phyloP scores from a whole-genome alignment of 2,329 filamentous ascomycete species.

The Westerdykella aurantiaca region DNA sequence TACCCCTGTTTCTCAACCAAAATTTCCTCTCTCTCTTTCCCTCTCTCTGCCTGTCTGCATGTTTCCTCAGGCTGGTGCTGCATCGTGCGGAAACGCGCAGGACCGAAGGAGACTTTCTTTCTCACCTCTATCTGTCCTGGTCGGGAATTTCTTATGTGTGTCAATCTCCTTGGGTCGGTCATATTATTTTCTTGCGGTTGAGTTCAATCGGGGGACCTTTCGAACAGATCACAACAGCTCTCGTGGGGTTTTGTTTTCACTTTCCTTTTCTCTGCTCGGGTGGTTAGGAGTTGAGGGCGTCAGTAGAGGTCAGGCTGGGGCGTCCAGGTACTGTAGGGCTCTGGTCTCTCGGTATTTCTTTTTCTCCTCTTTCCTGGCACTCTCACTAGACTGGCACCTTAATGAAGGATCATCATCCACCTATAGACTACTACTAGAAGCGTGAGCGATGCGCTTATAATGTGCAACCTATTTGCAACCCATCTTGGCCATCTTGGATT shows the following conservation, averaged over 20 bases:
- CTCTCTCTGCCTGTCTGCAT: conserved; percentile 16
- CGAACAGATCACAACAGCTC: not conserved
- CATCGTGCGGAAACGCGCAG: conserved; percentile 10
- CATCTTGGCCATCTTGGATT: no score
- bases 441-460: conserved; percentile 30
- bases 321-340: conserved; percentile 22
- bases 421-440: conserved; percentile 30
- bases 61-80: conserved; percentile 19
- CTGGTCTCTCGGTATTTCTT: conserved; percentile 15
- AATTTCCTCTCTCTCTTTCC: conserved; percentile 20
- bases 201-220: no score
- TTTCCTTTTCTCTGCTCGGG: conserved; percentile 17
- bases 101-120: not conserved
- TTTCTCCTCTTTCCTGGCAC: conserved; percentile 24
- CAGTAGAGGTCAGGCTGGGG: conserved; percentile 28
- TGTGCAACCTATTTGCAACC: conserved; percentile 10
- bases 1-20: conserved; percentile 37
- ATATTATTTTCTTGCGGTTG: not conserved
- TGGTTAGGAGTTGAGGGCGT: conserved; percentile 31
- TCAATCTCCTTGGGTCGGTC: not conserved
- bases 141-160: no score
- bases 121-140: not conserved
- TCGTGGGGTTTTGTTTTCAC: conserved; percentile 10
- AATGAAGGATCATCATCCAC: conserved; percentile 38
- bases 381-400: conserved; percentile 37